Evolutionary conservation across 768 basidiomycete genomes (phyloP), one percentile per base, ranked within the genome.

Genomic region (Gautieria morchelliformis): DNA sequence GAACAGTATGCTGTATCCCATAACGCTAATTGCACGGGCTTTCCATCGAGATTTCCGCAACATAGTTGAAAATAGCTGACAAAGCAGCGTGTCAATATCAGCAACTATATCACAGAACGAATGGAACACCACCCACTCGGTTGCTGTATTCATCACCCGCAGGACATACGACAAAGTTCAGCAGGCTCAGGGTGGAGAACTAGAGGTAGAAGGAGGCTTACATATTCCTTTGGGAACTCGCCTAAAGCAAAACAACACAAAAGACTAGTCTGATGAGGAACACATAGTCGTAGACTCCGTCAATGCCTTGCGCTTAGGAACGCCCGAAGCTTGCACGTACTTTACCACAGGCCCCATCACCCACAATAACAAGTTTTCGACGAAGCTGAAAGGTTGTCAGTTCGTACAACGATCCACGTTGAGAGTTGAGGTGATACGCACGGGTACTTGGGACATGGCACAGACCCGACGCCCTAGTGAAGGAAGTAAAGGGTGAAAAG

Each of bases 11-110:
- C 96, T 55, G 96, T 98, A 79, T 99, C 96, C 96, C 96, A 98
- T 45, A 98, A 73, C 42, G 96, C 95, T 58, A 98, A 73, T 70
- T 98, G 94, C 17, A 99, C 92, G 37, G 94, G 91, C 71, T 98
- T 98, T 63, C 93, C 93, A 71, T 99, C 96, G 53, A 99, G 77
- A 99, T 97, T 77, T 99, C 96, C 48, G 96, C 95, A 62, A 98
- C 95, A 72, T 95, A 97, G 68, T 98, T 99, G 66, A 97, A 97
- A 52, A 97, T 88, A 63, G 93, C 93, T 94, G 70, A 40, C 60
- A 56, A 33, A 32, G 41, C 17, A 32, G 40, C 30, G 20, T 11
- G 45, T 1, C 12, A n/a, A 58, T n/a, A 24, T 44, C 9, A 33
- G 17, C 27, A 24, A 52, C 33, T 37, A 15, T 11, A 19, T 19